Evolutionary conservation across 2,329 filamentous ascomycete genomes (phyloP), one percentile per base, ranked within the genome.

Genomic region (Microsporum ferrugineum): DNA sequence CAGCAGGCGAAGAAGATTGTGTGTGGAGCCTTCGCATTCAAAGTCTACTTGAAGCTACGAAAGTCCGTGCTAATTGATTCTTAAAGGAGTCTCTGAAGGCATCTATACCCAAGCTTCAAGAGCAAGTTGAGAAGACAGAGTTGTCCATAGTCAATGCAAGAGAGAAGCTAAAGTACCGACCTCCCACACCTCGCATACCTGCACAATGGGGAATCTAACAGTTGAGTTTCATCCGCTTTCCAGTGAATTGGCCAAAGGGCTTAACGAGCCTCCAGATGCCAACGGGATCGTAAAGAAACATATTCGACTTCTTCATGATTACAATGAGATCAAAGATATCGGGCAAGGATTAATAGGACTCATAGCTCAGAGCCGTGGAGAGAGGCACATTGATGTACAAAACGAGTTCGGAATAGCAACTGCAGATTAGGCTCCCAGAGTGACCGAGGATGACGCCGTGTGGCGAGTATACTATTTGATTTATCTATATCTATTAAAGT

Each of bases 251-350:
- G 23, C 10, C 36, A 23, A 27, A 8, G 36, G 14, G 10, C 12
- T 27, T 12, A 27, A 39, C 6, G 23, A 7, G 2, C 10, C 66
- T 66, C 62, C 73, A 65, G 75, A 78, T 8, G 77, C 82, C 0
- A 76, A 80, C 45, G 72, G 74, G 23, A 81, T 82, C 7, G 82
- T 87, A 58, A 80, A 83, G 60, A 74, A 75, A 36, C 86, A 88
- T 69, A 88, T 88, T 68, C 78, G 78, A 62, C 75, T 85, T 2
- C 75, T 89, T 36, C 85, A 88, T 65, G 76, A 82, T 61, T 89
- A 88, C 73, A 89, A 89, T 67, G 85, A 88, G 70, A 83, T 88
- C 66, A 84, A 85, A 64, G 86, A 89, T 70, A 76, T 87, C 5
- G 86, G 82, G 0, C 80, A 84, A 67, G 85, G 84, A 0, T 68